Evolutionary conservation across 306 rosid species (phyloP).

Genomic region (Dryas drummondii): DNA sequence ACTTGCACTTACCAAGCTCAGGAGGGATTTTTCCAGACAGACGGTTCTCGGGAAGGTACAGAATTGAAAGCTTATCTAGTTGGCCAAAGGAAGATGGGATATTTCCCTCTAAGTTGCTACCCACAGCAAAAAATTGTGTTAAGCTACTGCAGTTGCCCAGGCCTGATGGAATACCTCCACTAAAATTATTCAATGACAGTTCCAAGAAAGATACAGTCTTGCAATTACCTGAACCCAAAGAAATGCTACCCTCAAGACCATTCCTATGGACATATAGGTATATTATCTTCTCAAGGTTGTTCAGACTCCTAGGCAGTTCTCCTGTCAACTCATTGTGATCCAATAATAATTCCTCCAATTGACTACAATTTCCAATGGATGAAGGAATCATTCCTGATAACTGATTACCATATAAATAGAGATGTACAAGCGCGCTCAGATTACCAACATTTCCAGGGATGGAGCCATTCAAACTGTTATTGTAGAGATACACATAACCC

Average conservation of each 20-base stretch:
- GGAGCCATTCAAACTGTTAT: constrained; percentile 50
- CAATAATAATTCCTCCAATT: too few species aligned
- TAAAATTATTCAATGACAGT: constrained; percentile 51
- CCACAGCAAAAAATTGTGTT: constrained; percentile 26
- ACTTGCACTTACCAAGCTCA: constrained; percentile 62
- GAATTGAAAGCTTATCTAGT: constrained; percentile 34
- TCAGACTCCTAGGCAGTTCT: too few species aligned
- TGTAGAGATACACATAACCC: constrained; percentile 28
- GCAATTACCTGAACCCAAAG: constrained; percentile 47
- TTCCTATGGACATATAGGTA: constrained; percentile 32
- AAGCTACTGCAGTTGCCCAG: constrained; percentile 67
- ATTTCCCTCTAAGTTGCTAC: constrained; percentile 49
- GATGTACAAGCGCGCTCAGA: constrained; percentile 29
- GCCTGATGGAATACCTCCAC: constrained; percentile 57
- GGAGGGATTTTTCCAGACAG: constrained; percentile 70
- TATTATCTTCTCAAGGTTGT: too few species aligned
- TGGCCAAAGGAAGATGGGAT: constrained; percentile 70
- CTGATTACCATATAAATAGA: constrained; percentile 40
- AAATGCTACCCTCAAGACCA: constrained; percentile 57
- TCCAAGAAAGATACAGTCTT: constrained; percentile 44
- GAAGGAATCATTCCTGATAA: constrained; percentile 58
- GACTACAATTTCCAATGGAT: too few species aligned
- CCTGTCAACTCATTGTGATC: too few species aligned
- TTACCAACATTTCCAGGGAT: constrained; percentile 58
- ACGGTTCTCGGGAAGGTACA: constrained; percentile 52